A percentile compares a stretch with the other conserved stretches of the same genome.
phyloP scores from a whole-genome alignment of 371 early-diverging fungal genomes.

The Syncephalastrum racemosum region DNA sequence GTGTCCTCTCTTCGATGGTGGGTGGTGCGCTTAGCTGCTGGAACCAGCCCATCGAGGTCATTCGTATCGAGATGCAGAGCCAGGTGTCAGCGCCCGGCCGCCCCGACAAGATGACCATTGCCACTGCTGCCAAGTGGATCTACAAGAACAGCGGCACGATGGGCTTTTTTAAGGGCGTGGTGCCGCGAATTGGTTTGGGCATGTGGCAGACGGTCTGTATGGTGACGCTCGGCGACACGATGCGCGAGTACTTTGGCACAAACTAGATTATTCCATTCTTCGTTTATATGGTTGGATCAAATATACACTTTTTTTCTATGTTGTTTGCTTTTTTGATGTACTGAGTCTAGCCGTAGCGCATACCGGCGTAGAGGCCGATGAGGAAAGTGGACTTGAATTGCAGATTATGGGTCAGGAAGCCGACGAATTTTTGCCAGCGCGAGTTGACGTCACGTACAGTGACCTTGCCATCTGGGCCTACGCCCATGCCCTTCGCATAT shows the following conservation, averaged over 20 bases:
- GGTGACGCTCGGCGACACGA: constrained; percentile 87
- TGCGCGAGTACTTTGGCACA: constrained; percentile 13
- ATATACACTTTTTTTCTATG: not conserved
- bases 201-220: constrained; percentile 96
- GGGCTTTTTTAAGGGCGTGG: constrained; percentile 95
- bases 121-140: constrained; percentile 83
- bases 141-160: constrained; percentile 84
- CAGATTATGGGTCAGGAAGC: constrained; percentile 55
- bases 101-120: constrained; percentile 87
- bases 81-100: constrained; percentile 82
- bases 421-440: constrained; percentile 41
- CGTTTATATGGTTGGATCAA: not conserved
- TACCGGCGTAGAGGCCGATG: constrained; percentile 51
- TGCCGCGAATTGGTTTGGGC: constrained; percentile 88
- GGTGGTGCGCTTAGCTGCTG: constrained; percentile 93
- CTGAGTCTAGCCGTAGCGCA: constrained; percentile 47
- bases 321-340: not conserved
- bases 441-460: constrained; percentile 41
- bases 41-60: constrained; percentile 98
- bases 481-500: constrained; percentile 36
- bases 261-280: constrained; percentile 3
- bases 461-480: constrained; percentile 53
- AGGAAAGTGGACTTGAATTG: constrained; percentile 63
- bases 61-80: constrained; percentile 93
- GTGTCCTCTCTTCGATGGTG: constrained; percentile 77